A percentile compares a stretch with the other conserved stretches of the same genome.
Evolutionary conservation across 148 eudicot genomes (phyloP).

Genomic region (Agrostemma githago): DNA sequence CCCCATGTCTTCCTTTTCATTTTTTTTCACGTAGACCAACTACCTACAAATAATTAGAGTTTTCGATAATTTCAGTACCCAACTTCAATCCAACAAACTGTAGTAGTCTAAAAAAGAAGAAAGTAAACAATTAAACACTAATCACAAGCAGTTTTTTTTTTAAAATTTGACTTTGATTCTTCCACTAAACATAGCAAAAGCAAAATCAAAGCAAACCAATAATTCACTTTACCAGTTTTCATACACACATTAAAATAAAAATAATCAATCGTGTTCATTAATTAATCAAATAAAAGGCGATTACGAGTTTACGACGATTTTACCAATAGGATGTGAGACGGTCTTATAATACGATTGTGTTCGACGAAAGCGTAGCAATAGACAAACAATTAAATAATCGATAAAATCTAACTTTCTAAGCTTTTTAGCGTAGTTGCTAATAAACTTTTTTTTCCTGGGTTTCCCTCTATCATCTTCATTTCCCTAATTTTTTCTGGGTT

Average conservation of each 20-base stretch:
- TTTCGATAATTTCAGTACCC: background rate
- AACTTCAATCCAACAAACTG: background rate
- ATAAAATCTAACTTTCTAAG: too few species aligned
- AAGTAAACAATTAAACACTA: background rate
- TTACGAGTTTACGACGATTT: background rate
- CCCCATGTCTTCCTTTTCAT: too few species aligned
- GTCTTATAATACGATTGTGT: too few species aligned
- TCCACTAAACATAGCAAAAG: constrained; percentile 12
- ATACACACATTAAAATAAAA: background rate
- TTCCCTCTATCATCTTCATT: too few species aligned
- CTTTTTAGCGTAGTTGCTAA: too few species aligned
- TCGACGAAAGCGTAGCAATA: too few species aligned
- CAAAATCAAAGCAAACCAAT: constrained; percentile 7
- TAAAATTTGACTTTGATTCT: background rate
- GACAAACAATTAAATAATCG: too few species aligned
- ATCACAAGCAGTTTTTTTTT: background rate
- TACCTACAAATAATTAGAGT: background rate
- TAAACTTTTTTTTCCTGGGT: too few species aligned
- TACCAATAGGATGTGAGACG: too few species aligned
- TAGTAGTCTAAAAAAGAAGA: background rate
- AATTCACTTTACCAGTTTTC: background rate
- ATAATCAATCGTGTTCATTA: background rate
- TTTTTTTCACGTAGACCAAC: too few species aligned
- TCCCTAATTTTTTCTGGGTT: too few species aligned
- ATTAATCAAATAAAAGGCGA: background rate